A percentile compares a stretch with the other conserved stretches of the same genome.
phyloP scores from a whole-genome alignment of 257 asterid species.

The Solanum chilense region DNA sequence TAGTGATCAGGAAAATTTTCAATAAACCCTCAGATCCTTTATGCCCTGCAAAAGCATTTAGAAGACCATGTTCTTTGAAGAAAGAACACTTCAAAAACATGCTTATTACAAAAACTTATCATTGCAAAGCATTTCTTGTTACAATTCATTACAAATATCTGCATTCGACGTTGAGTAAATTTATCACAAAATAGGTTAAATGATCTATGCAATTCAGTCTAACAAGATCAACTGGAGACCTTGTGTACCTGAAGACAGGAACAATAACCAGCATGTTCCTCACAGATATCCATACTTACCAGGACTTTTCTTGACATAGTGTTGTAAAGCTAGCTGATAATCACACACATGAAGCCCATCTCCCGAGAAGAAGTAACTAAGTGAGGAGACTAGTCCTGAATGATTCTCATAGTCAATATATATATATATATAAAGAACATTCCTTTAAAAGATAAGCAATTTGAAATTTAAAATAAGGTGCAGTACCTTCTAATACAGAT shows the following conservation, averaged over 20 bases:
- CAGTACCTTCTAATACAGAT: slow-evolving; percentile 53
- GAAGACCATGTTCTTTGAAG: neutral
- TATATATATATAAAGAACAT: neutral
- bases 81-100: neutral
- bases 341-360: slow-evolving; percentile 57
- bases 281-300: slow-evolving; percentile 26
- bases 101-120: neutral
- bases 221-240: neutral
- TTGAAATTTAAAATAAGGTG: slow-evolving; percentile 4
- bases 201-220: neutral
- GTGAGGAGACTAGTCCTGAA: slow-evolving; percentile 78
- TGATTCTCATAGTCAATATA: slow-evolving; percentile 3
- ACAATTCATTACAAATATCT: neutral
- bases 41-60: neutral
- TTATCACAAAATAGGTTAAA: neutral
- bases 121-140: neutral
- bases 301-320: slow-evolving; percentile 41
- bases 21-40: neutral
- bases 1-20: neutral
- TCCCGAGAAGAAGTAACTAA: slow-evolving; percentile 70
- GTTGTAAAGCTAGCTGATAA: slow-evolving; percentile 65
- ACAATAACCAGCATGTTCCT: neutral
- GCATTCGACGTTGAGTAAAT: neutral
- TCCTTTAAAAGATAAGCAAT: slow-evolving; percentile 5
- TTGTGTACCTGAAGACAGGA: neutral